phyloP scores from a whole-genome alignment of 371 early-diverging fungal genomes.

The Syncephalastrum racemosum region DNA sequence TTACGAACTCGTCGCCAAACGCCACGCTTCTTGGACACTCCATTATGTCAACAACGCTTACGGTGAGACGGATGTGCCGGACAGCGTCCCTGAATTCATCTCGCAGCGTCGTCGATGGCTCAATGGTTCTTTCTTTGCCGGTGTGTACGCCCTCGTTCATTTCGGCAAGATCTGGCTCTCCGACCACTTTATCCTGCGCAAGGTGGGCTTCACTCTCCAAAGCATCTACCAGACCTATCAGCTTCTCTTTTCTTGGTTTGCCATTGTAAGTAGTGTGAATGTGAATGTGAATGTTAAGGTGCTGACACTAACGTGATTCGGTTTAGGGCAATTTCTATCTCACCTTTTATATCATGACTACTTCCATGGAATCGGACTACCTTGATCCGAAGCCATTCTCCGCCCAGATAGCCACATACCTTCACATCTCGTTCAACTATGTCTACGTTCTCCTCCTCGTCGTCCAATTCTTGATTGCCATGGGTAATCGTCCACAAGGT shows the following conservation, averaged over 20 bases:
- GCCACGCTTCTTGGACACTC: slow-evolving; percentile 67
- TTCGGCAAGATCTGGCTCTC: slow-evolving; percentile 75
- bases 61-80: slow-evolving; percentile 90
- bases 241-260: slow-evolving; percentile 79
- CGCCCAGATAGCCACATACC: slow-evolving; percentile 28
- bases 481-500: slow-evolving; percentile 87
- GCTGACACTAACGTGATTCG: slow-evolving; percentile 44
- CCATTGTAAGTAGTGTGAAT: slow-evolving; percentile 52
- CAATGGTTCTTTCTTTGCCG: slow-evolving; percentile 95
- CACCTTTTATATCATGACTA: slow-evolving; percentile 68
- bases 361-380: slow-evolving; percentile 29
- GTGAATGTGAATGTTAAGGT: slow-evolving; percentile 58
- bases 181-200: slow-evolving; percentile 64
- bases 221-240: slow-evolving; percentile 70
- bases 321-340: slow-evolving; percentile 73
- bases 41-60: slow-evolving; percentile 69
- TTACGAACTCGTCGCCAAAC: slow-evolving; percentile 83
- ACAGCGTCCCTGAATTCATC: slow-evolving; percentile 80
- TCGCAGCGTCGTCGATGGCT: slow-evolving; percentile 90
- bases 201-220: slow-evolving; percentile 66
- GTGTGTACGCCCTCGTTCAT: slow-evolving; percentile 81
- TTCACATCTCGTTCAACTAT: slow-evolving; percentile 55
- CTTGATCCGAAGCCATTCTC: slow-evolving; percentile 51
- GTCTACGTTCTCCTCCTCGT: slow-evolving; percentile 66
- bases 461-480: slow-evolving; percentile 66